A percentile compares a stretch with the other conserved stretches of the same genome.
These are phyloP conservation scores for Graphilbum fragrans DNA, from an alignment of 2,329 filamentous ascomycete species.

Conservation along the genomic window DNA sequence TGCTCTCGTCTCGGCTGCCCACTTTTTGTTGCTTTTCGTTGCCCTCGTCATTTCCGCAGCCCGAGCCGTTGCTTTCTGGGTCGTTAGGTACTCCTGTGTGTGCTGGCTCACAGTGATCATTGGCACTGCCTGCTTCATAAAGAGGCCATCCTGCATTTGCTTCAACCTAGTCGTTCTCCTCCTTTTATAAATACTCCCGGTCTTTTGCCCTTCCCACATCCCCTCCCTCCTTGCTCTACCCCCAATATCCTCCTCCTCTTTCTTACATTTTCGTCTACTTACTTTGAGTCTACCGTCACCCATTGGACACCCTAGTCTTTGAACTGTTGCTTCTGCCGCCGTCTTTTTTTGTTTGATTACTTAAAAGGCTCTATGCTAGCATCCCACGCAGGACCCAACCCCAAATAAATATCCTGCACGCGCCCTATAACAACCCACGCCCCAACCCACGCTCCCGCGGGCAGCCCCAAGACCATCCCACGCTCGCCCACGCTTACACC, in stretches of 20 bases:
- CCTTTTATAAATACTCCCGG: too few species aligned
- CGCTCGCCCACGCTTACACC: slow-evolving; percentile 8
- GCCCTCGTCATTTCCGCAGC: not conserved
- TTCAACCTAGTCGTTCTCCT: not conserved
- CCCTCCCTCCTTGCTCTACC: not conserved
- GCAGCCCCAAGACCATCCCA: slow-evolving; percentile 6
- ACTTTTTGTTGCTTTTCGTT: not conserved
- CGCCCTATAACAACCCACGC: slow-evolving; percentile 1
- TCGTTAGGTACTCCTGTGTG: not conserved
- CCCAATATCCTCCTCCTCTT: not conserved
- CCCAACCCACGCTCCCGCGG: slow-evolving; percentile 5
- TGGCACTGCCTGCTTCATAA: slow-evolving; percentile 5
- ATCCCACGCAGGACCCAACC: slow-evolving; percentile 4
- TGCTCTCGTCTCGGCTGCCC: not conserved
- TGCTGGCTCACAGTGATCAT: not conserved
- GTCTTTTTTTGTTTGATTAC: not conserved
- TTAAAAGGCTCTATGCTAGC: not conserved
- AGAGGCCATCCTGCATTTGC: slow-evolving; percentile 3
- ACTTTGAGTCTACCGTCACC: too few species aligned
- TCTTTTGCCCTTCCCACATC: not conserved
- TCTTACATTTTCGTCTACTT: not conserved
- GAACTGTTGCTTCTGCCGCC: not conserved
- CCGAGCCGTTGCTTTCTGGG: not conserved
- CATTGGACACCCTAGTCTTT: too few species aligned
- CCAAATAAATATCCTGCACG: slow-evolving; percentile 2